Base-by-base conservation (phyloP, 805 yeast genomes). In the Tetrapisispora phaffii region DNA sequence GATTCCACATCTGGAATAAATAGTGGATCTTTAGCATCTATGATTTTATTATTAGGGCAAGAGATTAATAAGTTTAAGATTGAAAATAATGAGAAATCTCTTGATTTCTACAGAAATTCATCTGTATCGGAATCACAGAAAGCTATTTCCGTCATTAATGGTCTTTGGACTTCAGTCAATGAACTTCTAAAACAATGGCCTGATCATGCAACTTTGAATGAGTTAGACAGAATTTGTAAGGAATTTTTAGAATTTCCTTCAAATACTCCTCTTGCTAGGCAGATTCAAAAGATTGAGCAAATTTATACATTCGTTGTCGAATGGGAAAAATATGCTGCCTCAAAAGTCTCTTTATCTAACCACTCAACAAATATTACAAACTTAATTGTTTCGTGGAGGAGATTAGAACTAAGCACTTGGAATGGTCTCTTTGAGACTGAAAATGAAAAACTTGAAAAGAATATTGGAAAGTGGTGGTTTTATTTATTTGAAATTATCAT, bases 321-420 rank as follows among this genome's bases (percentile, higher is more conserved):
- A 60, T 93, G 98, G 97, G 93, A 93, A 60, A 83, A 85, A 51
- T 88, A 85, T 63, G 95, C 97, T 1, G 79, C 88, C 24, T 72
- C 79, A 10, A 81, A 84, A 42, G 89, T 84, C 0, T 75, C 94
- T 1, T 66, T 93, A 42, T 68, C 68, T 34, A 56, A 54, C 0
- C 74, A 76, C 42, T 73, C 80, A 49, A 80, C 77, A 34, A 70
- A 73, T 13, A 63, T 86, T 26, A 79, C 95, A 0, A 56, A 65
- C 0, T 66, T 89, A 48, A 84, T 93, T 51, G 89, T 93, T 3
- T 72, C 84, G 0, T 93, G 99, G 99, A 78, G 99, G 69, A 77
- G 77, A 54, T 62, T 89, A 34, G 99, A 93, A 61, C 72, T 93
- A 39, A 71, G 82, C 0, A 80, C 95, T 1, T 93, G 97, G 97